A percentile compares a stretch with the other conserved stretches of the same genome.
These are phyloP conservation scores for Magnaporthiopsis poae DNA, from an alignment of 2,329 filamentous ascomycete genomes.

Conservation along the genomic window DNA sequence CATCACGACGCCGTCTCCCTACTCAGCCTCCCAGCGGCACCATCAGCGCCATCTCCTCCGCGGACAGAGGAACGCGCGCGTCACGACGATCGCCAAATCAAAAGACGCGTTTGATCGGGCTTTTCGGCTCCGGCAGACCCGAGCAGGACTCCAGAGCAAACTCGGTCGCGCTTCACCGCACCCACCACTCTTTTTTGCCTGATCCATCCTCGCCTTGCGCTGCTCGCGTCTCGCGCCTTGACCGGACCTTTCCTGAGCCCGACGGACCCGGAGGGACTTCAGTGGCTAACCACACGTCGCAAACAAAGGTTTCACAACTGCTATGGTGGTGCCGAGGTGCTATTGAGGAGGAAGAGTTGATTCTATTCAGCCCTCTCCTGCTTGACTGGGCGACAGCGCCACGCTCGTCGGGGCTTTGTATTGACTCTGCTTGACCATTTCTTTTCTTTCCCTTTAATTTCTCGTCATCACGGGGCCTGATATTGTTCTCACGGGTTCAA, in stretches of 20 bases:
- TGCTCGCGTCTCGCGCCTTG: too few species aligned
- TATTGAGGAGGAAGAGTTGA: conserved; percentile 16
- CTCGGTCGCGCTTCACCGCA: not conserved
- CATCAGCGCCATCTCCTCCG: not conserved
- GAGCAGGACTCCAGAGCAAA: not conserved
- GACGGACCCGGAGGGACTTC: not conserved
- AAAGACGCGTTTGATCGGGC: not conserved
- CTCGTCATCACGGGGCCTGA: conserved; percentile 21
- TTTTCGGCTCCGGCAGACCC: not conserved
- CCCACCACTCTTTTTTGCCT: not conserved
- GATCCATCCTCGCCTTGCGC: not conserved
- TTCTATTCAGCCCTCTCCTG: conserved; percentile 17
- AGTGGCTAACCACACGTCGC: not conserved
- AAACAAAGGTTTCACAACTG: conserved; percentile 9
- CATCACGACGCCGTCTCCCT: not conserved
- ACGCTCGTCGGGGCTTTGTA: conserved; percentile 23
- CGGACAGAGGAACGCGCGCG: not conserved
- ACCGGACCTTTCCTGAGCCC: not conserved
- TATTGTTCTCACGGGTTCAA: conserved; percentile 32
- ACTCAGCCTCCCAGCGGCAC: not conserved
- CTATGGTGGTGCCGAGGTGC: conserved; percentile 17
- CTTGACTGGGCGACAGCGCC: conserved; percentile 8
- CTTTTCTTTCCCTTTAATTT: conserved; percentile 17
- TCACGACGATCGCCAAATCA: not conserved
- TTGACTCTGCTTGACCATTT: conserved; percentile 15